Base-by-base conservation (phyloP, 805 yeast species). In the Zygosaccharomyces siamensis region DNA sequence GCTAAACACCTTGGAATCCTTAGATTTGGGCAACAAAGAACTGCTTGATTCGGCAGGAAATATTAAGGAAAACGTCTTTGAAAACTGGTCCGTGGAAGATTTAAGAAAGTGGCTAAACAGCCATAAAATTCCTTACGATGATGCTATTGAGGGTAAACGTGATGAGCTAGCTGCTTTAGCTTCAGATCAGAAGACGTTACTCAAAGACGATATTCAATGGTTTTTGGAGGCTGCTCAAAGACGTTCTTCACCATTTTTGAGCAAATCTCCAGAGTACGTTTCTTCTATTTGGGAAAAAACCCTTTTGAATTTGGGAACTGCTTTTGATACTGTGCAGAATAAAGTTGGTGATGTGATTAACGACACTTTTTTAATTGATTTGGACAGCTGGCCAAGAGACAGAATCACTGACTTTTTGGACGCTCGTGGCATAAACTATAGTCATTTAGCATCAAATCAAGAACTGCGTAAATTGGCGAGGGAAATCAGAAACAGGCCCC, bases 71-170 rank as follows among this genome's bases (percentile, higher is more conserved):
- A 71, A 71, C 33, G 65, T 75, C 18, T 74, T 79, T 60, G 70
- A 77, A 49, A 64, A 71, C 14, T 80, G 84, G 84, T 64, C 79
- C 3, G 70, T 75, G 23, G 68, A 74, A 4, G 85, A 82, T 56
- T 63, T 83, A 50, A 68, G 72, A 56, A 75, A 74, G 50, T 83
- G 86, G 79, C 63, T 83, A 30, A 63, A 70, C 47, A 60, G 68
- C 36, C 79, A 77, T 57, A 76, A 75, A 26, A 61, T 72, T 35
- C 62, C 66, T 11, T 57, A 72, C 37, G 67, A 68, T 35, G 69
- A 71, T 31, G 59, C 66, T n/a, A 42, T 61, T 10, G 67, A 64
- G 18, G 40, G 56, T 7, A 66, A 67, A 40, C 72, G 65, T 49
- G 71, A 72, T 30, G 63, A 67, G 32, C 62, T 77, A 41, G 57